These are phyloP conservation scores for Aspergillus nomiae DNA, from an alignment of 2,329 filamentous ascomycete genomes.

Conservation along the genomic window DNA sequence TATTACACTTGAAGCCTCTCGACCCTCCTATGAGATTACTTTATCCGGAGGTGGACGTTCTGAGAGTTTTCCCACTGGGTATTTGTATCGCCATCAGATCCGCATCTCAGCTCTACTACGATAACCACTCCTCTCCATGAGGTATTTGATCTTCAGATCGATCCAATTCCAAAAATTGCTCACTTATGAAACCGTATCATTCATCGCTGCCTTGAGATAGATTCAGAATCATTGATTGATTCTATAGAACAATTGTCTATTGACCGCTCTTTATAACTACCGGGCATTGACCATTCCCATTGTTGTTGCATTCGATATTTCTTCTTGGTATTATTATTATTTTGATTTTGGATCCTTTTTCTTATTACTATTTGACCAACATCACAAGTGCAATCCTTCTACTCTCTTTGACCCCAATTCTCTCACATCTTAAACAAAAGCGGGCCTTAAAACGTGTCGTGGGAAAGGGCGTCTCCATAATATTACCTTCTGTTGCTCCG, in stretches of 20 bases:
- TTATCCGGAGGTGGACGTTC: not conserved
- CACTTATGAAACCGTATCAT: not conserved
- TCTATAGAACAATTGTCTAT: slow-evolving; percentile 4
- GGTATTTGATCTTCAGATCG: not conserved
- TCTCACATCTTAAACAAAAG: not conserved
- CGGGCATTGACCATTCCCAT: not conserved
- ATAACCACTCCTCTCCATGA: slow-evolving; percentile 1
- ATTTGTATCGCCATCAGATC: slow-evolving; percentile 1
- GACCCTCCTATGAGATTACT: not conserved
- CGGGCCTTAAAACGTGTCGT: slow-evolving; percentile 1
- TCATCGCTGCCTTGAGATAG: not conserved
- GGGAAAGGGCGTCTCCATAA: slow-evolving; percentile 4
- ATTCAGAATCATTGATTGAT: not conserved
- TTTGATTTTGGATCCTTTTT: not conserved
- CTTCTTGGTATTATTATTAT: not conserved
- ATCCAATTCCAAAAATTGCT: not conserved
- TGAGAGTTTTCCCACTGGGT: not conserved
- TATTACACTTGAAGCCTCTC: not conserved
- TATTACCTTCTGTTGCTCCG: slow-evolving; percentile 9
- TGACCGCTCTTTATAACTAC: slow-evolving; percentile 1
- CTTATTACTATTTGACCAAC: not conserved
- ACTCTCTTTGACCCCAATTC: not conserved
- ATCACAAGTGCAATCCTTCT: not conserved
- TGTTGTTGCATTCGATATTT: not conserved
- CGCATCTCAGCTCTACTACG: not conserved